Evolutionary conservation across 352 stramenopile genomes (phyloP), one percentile per base, ranked within the genome.

Genomic region (Globisporangium solare): DNA sequence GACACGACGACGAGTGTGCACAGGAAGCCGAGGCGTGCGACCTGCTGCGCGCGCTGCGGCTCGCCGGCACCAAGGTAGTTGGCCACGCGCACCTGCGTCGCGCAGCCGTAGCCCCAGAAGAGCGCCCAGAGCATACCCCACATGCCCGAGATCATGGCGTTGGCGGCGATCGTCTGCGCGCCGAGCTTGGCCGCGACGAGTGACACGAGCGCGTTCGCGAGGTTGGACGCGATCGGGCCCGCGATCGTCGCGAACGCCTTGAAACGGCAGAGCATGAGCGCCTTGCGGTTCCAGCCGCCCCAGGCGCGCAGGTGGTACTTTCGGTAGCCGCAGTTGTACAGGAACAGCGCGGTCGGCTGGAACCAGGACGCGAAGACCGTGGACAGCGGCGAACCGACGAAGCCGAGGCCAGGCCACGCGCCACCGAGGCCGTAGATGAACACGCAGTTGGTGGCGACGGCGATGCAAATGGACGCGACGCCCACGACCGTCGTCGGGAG

Each of bases 321-420:
- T 40, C 78, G 84, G 61, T 86, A 83, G 6, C 78, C 51, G 45
- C 88, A 83, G 17, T 69, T 70, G 65, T 89, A 90, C 20, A 64
- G 55, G 32, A 76, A 76, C 47, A 90, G 71, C 13, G 79, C 70
- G 15, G 68, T 63, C 3, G 80, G 83, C 56, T 92, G 83, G 61
- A 89, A 92, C 74, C 79, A 89, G 24, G 74, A 83, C 21, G 83
- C 79, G n/a, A 90, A 51, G 13, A 90, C 83, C 0, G 83, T 92
- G 17, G 83, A 82, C 11, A 89, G 70, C 32, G 83, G 79, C n/a
- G 83, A 89, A n/a, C 83, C 83, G 31, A 88, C 52, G 46, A 89
- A 93, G n/a, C 83, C 80, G 24, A 93, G 56, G 0, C 83, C 80
- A 0, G 42, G 12, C 71, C 70, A 88, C 27, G 27, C 27, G 12